Evolutionary conservation across 2,329 filamentous ascomycete species (phyloP).

Genomic region (Xylariaceae sp.): DNA sequence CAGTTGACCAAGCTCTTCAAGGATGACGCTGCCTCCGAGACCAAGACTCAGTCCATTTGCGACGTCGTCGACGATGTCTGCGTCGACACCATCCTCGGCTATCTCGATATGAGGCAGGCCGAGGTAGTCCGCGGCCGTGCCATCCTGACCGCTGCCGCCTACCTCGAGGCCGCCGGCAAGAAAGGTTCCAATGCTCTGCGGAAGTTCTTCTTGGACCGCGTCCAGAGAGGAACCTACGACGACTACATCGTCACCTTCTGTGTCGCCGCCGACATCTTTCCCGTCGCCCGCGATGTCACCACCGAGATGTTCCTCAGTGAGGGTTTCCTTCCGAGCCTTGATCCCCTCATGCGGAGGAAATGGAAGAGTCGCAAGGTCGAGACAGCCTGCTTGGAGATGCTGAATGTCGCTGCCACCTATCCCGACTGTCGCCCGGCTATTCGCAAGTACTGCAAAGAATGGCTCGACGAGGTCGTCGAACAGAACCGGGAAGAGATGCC

Average conservation of each 20-base stretch:
- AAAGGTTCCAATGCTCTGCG: slow-evolving; percentile 66
- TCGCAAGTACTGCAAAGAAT: slow-evolving; percentile 76
- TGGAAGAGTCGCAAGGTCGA: slow-evolving; percentile 85
- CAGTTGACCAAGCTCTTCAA: slow-evolving; percentile 56
- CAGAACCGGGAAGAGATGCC: slow-evolving; percentile 59
- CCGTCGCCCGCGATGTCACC: slow-evolving; percentile 72
- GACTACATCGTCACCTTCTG: slow-evolving; percentile 91
- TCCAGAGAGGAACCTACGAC: slow-evolving; percentile 74
- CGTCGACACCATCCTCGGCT: slow-evolving; percentile 80
- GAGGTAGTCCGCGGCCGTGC: slow-evolving; percentile 74
- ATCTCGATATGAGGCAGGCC: slow-evolving; percentile 78
- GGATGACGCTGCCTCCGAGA: slow-evolving; percentile 46
- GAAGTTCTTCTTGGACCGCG: slow-evolving; percentile 67
- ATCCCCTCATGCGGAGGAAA: slow-evolving; percentile 70
- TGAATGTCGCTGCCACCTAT: slow-evolving; percentile 89
- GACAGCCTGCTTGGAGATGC: slow-evolving; percentile 78
- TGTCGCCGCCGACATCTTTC: slow-evolving; percentile 83
- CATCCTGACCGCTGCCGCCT: slow-evolving; percentile 75
- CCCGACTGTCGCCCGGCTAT: slow-evolving; percentile 77
- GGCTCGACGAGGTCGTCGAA: slow-evolving; percentile 80
- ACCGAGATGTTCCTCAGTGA: slow-evolving; percentile 80
- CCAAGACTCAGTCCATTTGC: slow-evolving; percentile 49
- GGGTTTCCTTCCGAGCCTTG: slow-evolving; percentile 75
- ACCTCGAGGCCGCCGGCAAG: slow-evolving; percentile 72
- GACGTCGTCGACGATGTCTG: slow-evolving; percentile 67